These are phyloP conservation scores for Salix caprea DNA, from an alignment of 345 rosid genomes.

Conservation along the genomic window DNA sequence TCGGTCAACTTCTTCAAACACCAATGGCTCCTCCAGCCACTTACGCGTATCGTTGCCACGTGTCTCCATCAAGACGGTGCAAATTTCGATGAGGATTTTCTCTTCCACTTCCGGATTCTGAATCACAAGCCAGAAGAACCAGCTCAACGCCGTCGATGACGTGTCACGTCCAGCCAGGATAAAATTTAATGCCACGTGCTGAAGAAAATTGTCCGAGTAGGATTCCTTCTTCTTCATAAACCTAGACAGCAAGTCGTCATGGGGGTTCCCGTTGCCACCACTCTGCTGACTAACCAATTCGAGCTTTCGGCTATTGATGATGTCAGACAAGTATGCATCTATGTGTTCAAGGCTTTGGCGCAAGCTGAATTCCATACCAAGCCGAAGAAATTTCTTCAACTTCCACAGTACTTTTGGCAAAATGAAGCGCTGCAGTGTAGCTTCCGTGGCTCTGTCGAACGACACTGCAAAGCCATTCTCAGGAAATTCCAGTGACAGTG, in stretches of 20 bases:
- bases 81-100: constrained; percentile 33
- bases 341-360: constrained; percentile 30
- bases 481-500: constrained; percentile 32
- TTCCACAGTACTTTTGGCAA: constrained; percentile 37
- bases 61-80: constrained; percentile 35
- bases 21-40: constrained; percentile 45
- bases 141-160: constrained; percentile 42
- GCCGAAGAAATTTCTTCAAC: constrained; percentile 34
- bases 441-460: constrained; percentile 46
- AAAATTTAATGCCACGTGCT: constrained; percentile 43
- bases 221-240: constrained; percentile 44
- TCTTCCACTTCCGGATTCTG: constrained; percentile 33
- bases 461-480: constrained; percentile 39
- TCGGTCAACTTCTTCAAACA: constrained; percentile 43
- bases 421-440: constrained; percentile 40
- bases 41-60: constrained; percentile 31
- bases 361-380: constrained; percentile 39
- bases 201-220: constrained; percentile 42
- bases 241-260: constrained; percentile 41
- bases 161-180: constrained; percentile 52
- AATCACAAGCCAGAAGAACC: constrained; percentile 43
- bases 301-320: constrained; percentile 35
- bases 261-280: background rate
- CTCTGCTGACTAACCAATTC: constrained; percentile 29
- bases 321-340: constrained; percentile 31